These are phyloP conservation scores for Daldinia loculata DNA, from an alignment of 495 filamentous ascomycete species.

Conservation along the genomic window DNA sequence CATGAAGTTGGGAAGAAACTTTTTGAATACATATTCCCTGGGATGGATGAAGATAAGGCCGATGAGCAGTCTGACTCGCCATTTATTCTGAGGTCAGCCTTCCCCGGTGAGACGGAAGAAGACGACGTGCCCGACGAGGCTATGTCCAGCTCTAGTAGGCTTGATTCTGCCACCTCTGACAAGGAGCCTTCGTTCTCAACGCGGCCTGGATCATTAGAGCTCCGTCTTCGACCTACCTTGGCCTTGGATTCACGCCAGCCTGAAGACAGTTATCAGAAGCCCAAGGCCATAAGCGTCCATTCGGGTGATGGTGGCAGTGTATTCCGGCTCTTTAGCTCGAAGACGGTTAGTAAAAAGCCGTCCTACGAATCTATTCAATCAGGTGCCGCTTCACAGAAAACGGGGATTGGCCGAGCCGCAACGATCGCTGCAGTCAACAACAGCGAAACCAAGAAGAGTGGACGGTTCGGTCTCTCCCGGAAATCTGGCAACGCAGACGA, in stretches of 20 bases:
- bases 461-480: constrained; percentile 56
- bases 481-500: constrained; percentile 48
- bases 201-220: constrained; percentile 73
- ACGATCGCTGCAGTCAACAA: constrained; percentile 55
- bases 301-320: constrained; percentile 57
- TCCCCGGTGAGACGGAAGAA: constrained; percentile 71
- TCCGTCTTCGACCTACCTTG: constrained; percentile 80
- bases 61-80: constrained; percentile 72
- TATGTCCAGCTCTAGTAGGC: constrained; percentile 42
- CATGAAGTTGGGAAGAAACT: constrained; percentile 90
- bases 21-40: constrained; percentile 98
- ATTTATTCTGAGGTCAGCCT: constrained; percentile 81
- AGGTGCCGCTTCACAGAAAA: constrained; percentile 49
- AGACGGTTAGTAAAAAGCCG: constrained; percentile 64
- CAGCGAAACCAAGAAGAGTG: constrained; percentile 60
- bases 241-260: constrained; percentile 62
- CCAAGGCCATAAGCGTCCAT: constrained; percentile 60
- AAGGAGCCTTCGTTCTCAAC: constrained; percentile 56
- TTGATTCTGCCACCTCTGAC: constrained; percentile 47
- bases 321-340: constrained; percentile 64
- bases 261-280: constrained; percentile 50
- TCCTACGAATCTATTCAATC: constrained; percentile 73
- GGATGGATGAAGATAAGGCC: constrained; percentile 55
- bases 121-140: constrained; percentile 61
- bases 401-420: constrained; percentile 59